Conservation (phyloP, 164 flowering plant species). For the Warburgia ugandensis region DNA sequence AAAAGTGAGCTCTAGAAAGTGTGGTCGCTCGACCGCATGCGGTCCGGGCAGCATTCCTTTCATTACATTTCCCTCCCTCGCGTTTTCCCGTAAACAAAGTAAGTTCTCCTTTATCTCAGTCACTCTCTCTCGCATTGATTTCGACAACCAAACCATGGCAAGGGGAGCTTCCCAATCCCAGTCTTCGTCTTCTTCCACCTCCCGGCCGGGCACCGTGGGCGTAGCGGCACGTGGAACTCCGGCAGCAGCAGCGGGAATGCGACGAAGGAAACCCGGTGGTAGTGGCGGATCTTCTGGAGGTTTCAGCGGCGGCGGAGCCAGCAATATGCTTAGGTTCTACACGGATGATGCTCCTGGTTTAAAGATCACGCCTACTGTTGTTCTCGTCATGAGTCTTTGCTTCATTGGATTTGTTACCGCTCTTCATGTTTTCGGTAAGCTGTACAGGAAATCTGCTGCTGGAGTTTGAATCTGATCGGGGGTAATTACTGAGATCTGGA, state of each 20-base stretch:
- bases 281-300: slow-evolving; percentile 18
- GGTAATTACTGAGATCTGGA: too few species aligned
- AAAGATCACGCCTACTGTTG: slow-evolving; percentile 81
- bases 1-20: too few species aligned
- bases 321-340: slow-evolving; percentile 87
- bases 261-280: slow-evolving; percentile 30
- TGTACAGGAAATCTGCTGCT: too few species aligned
- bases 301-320: slow-evolving; percentile 29
- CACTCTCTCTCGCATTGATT: too few species aligned
- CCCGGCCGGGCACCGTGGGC: slow-evolving; percentile 46
- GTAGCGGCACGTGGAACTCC: slow-evolving; percentile 67
- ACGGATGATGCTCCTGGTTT: slow-evolving; percentile 87
- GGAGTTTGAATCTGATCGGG: too few species aligned
- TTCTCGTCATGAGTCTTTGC: slow-evolving; percentile 87
- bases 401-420: slow-evolving; percentile 91
- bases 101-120: too few species aligned
- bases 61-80: too few species aligned
- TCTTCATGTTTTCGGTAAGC: slow-evolving; percentile 88
- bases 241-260: slow-evolving; percentile 74
- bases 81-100: too few species aligned
- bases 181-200: slow-evolving; percentile 33
- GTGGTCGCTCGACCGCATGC: too few species aligned
- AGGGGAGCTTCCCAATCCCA: slow-evolving; percentile 75
- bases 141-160: too few species aligned
- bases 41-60: too few species aligned